Conservation (phyloP, 2,329 filamentous ascomycete genomes). For the Aspergillus uvarum region DNA sequence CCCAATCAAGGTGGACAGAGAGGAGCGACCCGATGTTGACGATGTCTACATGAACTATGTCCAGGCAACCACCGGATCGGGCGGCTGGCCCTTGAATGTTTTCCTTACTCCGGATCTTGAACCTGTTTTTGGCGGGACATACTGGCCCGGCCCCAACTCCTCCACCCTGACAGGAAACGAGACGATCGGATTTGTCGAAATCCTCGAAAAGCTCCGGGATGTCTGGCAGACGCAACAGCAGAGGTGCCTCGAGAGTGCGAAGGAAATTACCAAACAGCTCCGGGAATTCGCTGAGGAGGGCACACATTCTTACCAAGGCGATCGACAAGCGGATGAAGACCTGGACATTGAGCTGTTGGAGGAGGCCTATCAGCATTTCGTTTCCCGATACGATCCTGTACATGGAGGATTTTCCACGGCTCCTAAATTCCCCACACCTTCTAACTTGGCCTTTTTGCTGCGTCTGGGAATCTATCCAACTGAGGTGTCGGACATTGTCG, state of each 20-base stretch:
- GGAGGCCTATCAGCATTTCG: slow-evolving; percentile 80
- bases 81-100: slow-evolving; percentile 95
- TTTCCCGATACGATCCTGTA: slow-evolving; percentile 72
- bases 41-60: slow-evolving; percentile 98
- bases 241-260: slow-evolving; percentile 79
- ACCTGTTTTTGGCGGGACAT: slow-evolving; percentile 93
- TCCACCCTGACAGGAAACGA: slow-evolving; percentile 50
- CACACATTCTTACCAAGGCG: slow-evolving; percentile 52
- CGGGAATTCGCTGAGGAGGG: slow-evolving; percentile 88
- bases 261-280: slow-evolving; percentile 76
- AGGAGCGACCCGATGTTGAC: slow-evolving; percentile 91
- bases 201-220: slow-evolving; percentile 72
- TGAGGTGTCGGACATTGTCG: slow-evolving; percentile 83
- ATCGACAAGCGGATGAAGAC: slow-evolving; percentile 60
- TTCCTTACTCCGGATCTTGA: slow-evolving; percentile 91
- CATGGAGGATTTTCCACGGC: slow-evolving; percentile 77
- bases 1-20: slow-evolving; percentile 87
- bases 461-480: slow-evolving; percentile 69
- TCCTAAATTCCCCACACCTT: slow-evolving; percentile 87
- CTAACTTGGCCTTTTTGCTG: slow-evolving; percentile 80
- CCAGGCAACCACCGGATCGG: slow-evolving; percentile 83
- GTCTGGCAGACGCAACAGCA: slow-evolving; percentile 81
- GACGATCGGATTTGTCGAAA: slow-evolving; percentile 76
- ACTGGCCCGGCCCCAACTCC: slow-evolving; percentile 81
- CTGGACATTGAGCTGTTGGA: slow-evolving; percentile 89